Evolutionary conservation across 805 yeast species (phyloP), one percentile per base, ranked within the genome.

Genomic region (Kodamaea neixiangensis): DNA sequence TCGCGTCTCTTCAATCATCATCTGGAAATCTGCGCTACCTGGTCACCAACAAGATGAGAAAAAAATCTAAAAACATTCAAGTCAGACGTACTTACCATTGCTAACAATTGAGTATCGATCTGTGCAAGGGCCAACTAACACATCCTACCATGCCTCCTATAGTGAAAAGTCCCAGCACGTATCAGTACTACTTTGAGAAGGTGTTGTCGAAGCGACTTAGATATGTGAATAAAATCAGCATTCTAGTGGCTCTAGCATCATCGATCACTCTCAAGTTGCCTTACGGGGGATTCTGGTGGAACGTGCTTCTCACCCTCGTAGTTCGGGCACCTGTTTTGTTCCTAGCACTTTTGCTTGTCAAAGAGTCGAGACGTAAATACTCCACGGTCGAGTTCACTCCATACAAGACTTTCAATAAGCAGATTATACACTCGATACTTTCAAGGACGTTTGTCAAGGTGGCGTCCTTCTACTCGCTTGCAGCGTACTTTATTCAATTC

Each of bases 171-270:
- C 31, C 44, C 40, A 35, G 35, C 41, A 56, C 62, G 37, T 69
- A 69, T 52, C 59, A 58, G 40, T 40, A 56, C 35, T 59, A 61
- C 54, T 72, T 67, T 54, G 51, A 51, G 15, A 65, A 66, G 48
- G 75, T 73, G 6, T 55, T 63, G 38, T 49, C 56, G 43, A 70
- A 72, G 52, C 56, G 79, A 39, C 62, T 73, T 61, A 64, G 64
- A 45, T 75, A 62, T 51, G 65, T 69, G 46, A 63, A 66, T 53
- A 67, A 72, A 42, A 60, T 74, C 44, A 54, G 60, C 35, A 54
- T 62, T 13, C 37, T 74, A 3, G 34, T 67, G 20, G 63, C 77
- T 2, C 31, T 69, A 9, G 37, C 56, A 2, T 33, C 58, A 6
- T 62, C 74, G 9, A 45, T 68, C 13, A 44, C 60, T 2, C 51